Evolutionary conservation across 306 rosid genomes (phyloP).

Genomic region (Vicia faba): DNA sequence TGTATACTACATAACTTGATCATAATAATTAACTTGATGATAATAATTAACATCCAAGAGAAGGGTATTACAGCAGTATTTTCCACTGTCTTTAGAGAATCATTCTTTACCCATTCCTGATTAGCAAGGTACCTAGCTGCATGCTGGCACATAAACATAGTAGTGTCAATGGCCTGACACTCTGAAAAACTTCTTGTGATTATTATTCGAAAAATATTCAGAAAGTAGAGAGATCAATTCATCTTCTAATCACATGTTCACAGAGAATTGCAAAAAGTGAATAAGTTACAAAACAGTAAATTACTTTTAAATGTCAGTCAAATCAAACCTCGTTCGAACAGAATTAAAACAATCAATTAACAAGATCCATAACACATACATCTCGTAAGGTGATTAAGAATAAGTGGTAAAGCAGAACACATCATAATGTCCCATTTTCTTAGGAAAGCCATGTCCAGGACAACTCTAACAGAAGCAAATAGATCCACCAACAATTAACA

Average conservation of each 20-base stretch:
- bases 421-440: slow-evolving; percentile 4
- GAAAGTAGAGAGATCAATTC: slow-evolving; percentile 3
- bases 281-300: slow-evolving; percentile 14
- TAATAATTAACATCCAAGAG: slow-evolving; percentile 35
- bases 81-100: slow-evolving; percentile 90
- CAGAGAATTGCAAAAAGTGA: neutral
- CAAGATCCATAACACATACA: slow-evolving; percentile 4
- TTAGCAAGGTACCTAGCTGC: slow-evolving; percentile 97
- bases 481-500: slow-evolving; percentile 8
- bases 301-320: slow-evolving; percentile 2
- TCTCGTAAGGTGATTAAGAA: neutral
- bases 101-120: slow-evolving; percentile 95
- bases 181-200: slow-evolving; percentile 3
- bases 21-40: slow-evolving; percentile 30
- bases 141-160: slow-evolving; percentile 62
- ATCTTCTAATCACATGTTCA: slow-evolving; percentile 9
- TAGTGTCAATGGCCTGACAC: slow-evolving; percentile 32
- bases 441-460: slow-evolving; percentile 10
- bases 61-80: slow-evolving; percentile 81
- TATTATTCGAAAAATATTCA: slow-evolving; percentile 13
- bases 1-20: slow-evolving; percentile 22
- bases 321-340: slow-evolving; percentile 23
- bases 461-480: slow-evolving; percentile 9
- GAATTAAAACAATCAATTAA: slow-evolving; percentile 4
- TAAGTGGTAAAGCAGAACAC: slow-evolving; percentile 21